Evolutionary conservation across 2,329 filamentous ascomycete species (phyloP).

Genomic region (Cladophialophora exuberans): DNA sequence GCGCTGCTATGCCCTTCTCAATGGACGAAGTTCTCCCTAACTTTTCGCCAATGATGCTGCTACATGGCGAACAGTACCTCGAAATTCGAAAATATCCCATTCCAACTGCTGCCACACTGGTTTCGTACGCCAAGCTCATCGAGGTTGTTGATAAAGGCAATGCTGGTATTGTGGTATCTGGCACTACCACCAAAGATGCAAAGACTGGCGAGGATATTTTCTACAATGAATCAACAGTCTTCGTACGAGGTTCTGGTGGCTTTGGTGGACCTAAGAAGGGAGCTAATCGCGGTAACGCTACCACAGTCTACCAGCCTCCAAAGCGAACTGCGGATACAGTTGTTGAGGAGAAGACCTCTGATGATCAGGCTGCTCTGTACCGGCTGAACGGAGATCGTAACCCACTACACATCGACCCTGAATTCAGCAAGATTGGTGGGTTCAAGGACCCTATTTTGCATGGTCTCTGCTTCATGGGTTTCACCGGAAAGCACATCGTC

Average conservation of each 20-base stretch:
- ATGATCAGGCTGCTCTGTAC: conserved; percentile 93
- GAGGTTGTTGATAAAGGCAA: conserved; percentile 96
- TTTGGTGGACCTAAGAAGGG: conserved; percentile 84
- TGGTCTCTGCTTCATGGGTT: conserved; percentile 89
- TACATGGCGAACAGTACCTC: conserved; percentile 98
- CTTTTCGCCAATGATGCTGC: conserved; percentile 97
- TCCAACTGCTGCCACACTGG: conserved; percentile 55
- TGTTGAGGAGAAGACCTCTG: conserved; percentile 81
- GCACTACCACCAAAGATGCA: conserved; percentile 81
- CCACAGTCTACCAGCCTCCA: conserved; percentile 77
- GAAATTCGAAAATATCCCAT: conserved; percentile 92
- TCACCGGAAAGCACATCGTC: conserved; percentile 87
- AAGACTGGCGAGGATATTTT: conserved; percentile 87
- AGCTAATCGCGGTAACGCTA: conserved; percentile 75
- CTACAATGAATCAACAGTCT: conserved; percentile 94
- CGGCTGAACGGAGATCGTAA: conserved; percentile 93
- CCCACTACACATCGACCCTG: conserved; percentile 92
- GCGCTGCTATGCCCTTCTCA: conserved; percentile 76
- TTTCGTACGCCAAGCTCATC: conserved; percentile 59
- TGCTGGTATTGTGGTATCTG: conserved; percentile 79
- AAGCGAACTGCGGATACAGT: conserved; percentile 76
- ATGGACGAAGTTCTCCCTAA: conserved; percentile 86
- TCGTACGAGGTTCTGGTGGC: conserved; percentile 87
- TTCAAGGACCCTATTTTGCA: conserved; percentile 95
- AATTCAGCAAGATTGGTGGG: conserved; percentile 91